These are phyloP conservation scores for Hygrocybe coccinea DNA, from an alignment of 768 basidiomycete species.

Conservation along the genomic window DNA sequence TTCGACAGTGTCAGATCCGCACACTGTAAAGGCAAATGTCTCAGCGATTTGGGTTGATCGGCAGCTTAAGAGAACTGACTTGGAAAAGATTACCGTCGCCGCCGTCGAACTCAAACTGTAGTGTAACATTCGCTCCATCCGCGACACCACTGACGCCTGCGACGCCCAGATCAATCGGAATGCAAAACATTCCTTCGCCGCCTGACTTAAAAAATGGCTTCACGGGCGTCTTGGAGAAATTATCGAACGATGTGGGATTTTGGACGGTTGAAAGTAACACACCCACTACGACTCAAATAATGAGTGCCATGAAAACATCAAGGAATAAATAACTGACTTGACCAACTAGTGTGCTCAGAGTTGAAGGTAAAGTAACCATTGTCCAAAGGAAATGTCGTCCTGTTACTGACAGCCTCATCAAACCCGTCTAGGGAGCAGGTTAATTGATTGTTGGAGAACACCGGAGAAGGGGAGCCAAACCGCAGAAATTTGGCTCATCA, in stretches of 20 bases:
- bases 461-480: slow-evolving; percentile 33
- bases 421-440: slow-evolving; percentile 55
- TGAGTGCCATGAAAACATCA: not conserved
- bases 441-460: slow-evolving; percentile 4
- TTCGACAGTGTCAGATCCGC: slow-evolving; percentile 70
- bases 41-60: not conserved
- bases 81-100: slow-evolving; percentile 73
- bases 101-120: slow-evolving; percentile 63
- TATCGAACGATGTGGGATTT: slow-evolving; percentile 56
- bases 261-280: slow-evolving; percentile 50
- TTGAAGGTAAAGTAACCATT: slow-evolving; percentile 57
- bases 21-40: slow-evolving; percentile 44
- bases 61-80: slow-evolving; percentile 30
- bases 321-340: slow-evolving; percentile 36
- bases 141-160: slow-evolving; percentile 47
- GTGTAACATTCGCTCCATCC: slow-evolving; percentile 68
- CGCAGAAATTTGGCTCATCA: slow-evolving; percentile 61
- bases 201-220: slow-evolving; percentile 46
- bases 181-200: slow-evolving; percentile 62
- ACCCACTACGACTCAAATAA: slow-evolving; percentile 35
- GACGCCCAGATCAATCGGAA: slow-evolving; percentile 56
- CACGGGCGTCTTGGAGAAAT: slow-evolving; percentile 45
- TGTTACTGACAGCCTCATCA: slow-evolving; percentile 42
- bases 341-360: slow-evolving; percentile 63
- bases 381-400: slow-evolving; percentile 65